Evolutionary conservation across 768 basidiomycete species (phyloP).

Genomic region (Phanerodontia chrysosporium): DNA sequence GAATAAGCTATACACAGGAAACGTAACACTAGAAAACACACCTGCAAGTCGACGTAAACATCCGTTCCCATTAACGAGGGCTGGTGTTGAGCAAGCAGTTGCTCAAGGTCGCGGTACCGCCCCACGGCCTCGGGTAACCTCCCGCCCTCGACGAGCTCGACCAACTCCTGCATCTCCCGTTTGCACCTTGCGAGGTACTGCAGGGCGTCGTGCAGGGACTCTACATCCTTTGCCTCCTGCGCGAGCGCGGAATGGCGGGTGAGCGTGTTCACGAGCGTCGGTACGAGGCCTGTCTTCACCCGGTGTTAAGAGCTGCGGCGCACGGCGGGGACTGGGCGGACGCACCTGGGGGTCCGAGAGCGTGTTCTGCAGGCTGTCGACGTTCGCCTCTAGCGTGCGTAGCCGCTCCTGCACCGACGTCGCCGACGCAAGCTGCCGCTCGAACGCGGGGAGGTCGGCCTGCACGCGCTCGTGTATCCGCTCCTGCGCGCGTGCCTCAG

Average conservation of each 20-base stretch:
- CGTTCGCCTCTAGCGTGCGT: constrained; percentile 44
- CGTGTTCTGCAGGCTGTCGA: constrained; percentile 44
- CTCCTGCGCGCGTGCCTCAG: constrained; percentile 35
- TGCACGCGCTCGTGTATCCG: constrained; percentile 73
- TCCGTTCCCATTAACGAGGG: constrained; percentile 44
- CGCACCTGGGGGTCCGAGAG: constrained; percentile 61
- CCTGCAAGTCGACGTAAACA: constrained; percentile 57
- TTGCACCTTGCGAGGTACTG: constrained; percentile 53
- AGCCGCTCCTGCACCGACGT: constrained; percentile 61
- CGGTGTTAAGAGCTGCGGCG: constrained; percentile 13
- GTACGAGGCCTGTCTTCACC: constrained; percentile 62
- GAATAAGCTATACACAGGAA: not conserved
- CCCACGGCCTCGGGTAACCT: constrained; percentile 60
- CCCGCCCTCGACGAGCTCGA: constrained; percentile 47
- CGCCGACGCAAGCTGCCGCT: constrained; percentile 57
- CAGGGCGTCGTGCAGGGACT: constrained; percentile 45
- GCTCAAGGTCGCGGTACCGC: constrained; percentile 38
- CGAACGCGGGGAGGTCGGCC: constrained; percentile 57
- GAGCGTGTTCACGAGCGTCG: constrained; percentile 51
- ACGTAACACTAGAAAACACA: constrained; percentile 29
- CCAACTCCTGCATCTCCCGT: constrained; percentile 40
- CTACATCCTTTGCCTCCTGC: constrained; percentile 57
- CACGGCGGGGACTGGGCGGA: constrained; percentile 1
- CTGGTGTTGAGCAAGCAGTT: constrained; percentile 44
- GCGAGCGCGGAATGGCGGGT: constrained; percentile 58